Conservation (phyloP, 352 stramenopile species). For the Globisporangium cederbergense region DNA sequence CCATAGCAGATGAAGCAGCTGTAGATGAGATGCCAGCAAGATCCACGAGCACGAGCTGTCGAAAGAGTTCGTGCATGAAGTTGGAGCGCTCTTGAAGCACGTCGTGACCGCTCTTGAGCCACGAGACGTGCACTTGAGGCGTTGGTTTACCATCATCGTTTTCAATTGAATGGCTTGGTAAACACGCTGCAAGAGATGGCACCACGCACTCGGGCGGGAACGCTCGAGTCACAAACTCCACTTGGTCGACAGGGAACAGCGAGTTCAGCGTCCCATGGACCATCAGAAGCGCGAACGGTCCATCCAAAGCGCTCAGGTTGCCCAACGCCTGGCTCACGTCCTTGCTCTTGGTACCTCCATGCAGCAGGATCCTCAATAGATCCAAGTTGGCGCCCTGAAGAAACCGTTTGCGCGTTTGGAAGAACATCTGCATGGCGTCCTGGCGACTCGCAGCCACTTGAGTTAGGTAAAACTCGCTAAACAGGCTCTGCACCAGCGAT, state of each 20-base stretch:
- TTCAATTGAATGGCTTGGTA: slow-evolving; percentile 13
- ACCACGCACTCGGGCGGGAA: slow-evolving; percentile 17
- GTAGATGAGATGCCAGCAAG: not conserved
- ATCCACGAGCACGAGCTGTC: slow-evolving; percentile 29
- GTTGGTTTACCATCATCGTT: not conserved
- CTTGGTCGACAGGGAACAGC: slow-evolving; percentile 35
- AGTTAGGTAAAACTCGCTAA: slow-evolving; percentile 64
- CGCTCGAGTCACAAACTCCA: slow-evolving; percentile 19
- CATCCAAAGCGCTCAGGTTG: slow-evolving; percentile 27
- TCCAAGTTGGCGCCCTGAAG: slow-evolving; percentile 30
- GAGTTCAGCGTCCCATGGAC: slow-evolving; percentile 60
- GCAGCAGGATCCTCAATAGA: slow-evolving; percentile 35
- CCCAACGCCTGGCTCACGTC: slow-evolving; percentile 21
- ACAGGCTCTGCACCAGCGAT: slow-evolving; percentile 34
- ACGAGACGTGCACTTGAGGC: slow-evolving; percentile 44
- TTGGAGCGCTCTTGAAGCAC: slow-evolving; percentile 54
- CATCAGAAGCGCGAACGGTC: slow-evolving; percentile 46
- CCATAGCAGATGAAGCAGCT: not conserved
- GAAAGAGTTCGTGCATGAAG: slow-evolving; percentile 57
- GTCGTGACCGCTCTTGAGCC: slow-evolving; percentile 78
- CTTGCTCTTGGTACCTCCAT: slow-evolving; percentile 43
- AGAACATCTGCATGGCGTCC: slow-evolving; percentile 47
- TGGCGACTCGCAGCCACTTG: slow-evolving; percentile 44
- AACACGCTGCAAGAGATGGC: slow-evolving; percentile 9
- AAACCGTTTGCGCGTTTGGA: slow-evolving; percentile 41